A percentile compares a stretch with the other conserved stretches of the same genome.
phyloP scores from a whole-genome alignment of 495 filamentous ascomycete genomes.

The Mytilinidion resinicola region DNA sequence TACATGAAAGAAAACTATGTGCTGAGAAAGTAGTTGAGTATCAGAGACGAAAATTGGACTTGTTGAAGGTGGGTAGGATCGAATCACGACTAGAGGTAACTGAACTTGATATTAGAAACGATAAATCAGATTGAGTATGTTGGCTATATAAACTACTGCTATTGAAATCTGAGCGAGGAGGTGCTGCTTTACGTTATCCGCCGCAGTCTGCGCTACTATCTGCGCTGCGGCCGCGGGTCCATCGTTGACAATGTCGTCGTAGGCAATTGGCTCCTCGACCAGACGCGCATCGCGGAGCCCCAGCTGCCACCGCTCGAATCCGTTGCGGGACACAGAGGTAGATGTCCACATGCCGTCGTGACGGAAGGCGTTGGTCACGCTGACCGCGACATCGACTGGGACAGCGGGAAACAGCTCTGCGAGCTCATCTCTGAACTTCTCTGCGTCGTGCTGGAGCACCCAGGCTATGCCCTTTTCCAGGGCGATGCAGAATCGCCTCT shows the following conservation, averaged over 20 bases:
- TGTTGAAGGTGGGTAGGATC: too few species aligned
- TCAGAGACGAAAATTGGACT: too few species aligned
- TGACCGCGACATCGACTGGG: conserved; percentile 12
- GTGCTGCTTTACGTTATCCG: background rate
- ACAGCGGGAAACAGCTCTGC: conserved; percentile 13
- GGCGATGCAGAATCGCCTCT: conserved; percentile 11
- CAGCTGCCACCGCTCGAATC: conserved; percentile 14
- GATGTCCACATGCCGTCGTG: conserved; percentile 13
- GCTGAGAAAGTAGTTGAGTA: too few species aligned
- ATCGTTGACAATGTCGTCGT: conserved; percentile 1
- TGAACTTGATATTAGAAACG: too few species aligned
- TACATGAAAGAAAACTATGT: too few species aligned
- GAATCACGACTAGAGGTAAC: too few species aligned
- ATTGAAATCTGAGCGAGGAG: too few species aligned
- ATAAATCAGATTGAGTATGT: too few species aligned
- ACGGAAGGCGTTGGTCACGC: conserved; percentile 13
- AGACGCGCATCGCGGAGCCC: conserved; percentile 9
- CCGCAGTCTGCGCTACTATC: background rate
- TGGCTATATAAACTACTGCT: too few species aligned
- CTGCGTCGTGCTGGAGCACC: conserved; percentile 18
- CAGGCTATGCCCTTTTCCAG: conserved; percentile 10
- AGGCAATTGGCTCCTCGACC: conserved; percentile 8
- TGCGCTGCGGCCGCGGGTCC: conserved; percentile 2
- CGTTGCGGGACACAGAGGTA: conserved; percentile 4
- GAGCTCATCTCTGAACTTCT: conserved; percentile 13